phyloP scores from a whole-genome alignment of 192 early-diverging fungal genomes.

The Rhizophagus prolifer region DNA sequence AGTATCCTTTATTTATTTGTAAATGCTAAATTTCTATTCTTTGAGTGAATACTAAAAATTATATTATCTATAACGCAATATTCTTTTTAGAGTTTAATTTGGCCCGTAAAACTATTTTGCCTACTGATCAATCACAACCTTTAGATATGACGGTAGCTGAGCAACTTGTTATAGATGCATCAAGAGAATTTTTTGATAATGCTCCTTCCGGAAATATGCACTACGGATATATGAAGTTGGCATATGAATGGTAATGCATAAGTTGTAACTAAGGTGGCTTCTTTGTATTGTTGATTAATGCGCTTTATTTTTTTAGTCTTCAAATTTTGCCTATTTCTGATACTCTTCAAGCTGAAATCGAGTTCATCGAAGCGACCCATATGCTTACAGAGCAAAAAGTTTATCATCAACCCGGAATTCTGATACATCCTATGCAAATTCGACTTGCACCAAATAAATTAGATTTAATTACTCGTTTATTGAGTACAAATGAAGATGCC shows the following conservation, averaged over 20 bases:
- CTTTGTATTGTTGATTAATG: neutral
- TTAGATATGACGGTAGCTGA: constrained; percentile 51
- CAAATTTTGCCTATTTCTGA: constrained; percentile 60
- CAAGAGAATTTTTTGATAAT: constrained; percentile 74
- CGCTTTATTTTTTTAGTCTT: constrained; percentile 46
- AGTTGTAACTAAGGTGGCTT: neutral
- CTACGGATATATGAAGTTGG: constrained; percentile 67
- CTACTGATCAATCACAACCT: constrained; percentile 36
- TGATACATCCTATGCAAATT: constrained; percentile 72
- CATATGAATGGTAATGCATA: constrained; percentile 62
- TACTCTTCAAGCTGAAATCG: constrained; percentile 53
- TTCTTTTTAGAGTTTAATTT: constrained; percentile 53
- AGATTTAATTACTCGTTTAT: constrained; percentile 57
- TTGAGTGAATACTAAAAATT: neutral
- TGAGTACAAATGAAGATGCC: constrained; percentile 50
- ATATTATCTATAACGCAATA: neutral
- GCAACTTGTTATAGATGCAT: constrained; percentile 65
- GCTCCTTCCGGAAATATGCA: constrained; percentile 64
- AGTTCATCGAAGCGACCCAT: constrained; percentile 73
- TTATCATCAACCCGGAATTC: constrained; percentile 44
- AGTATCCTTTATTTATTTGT: constrained; percentile 41
- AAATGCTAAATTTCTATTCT: neutral
- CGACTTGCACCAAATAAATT: constrained; percentile 60
- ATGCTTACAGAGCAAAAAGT: constrained; percentile 55
- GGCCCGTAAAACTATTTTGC: constrained; percentile 55